These are phyloP conservation scores for Pleurotus djamor DNA, from an alignment of 768 basidiomycete species.

Conservation along the genomic window DNA sequence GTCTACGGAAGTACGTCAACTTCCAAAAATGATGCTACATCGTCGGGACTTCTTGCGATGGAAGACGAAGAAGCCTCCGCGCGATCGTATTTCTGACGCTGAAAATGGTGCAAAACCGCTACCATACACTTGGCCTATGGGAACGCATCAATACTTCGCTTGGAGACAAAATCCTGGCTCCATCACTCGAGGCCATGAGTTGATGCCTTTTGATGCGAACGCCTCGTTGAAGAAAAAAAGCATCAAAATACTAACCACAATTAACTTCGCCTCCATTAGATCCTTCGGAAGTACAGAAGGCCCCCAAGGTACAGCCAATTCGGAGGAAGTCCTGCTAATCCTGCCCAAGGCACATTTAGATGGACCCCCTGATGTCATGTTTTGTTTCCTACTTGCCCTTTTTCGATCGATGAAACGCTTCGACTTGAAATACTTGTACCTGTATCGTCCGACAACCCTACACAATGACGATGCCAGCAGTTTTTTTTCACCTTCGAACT, in stretches of 20 bases:
- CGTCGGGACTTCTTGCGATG: neutral
- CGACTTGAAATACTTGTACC: too few relatives aligned
- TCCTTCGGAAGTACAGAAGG: neutral
- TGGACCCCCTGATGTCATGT: neutral
- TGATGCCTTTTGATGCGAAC: too few relatives aligned
- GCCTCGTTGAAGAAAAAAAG: too few relatives aligned
- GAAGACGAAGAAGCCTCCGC: too few relatives aligned
- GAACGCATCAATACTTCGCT: neutral
- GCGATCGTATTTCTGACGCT: neutral
- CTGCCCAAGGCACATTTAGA: neutral
- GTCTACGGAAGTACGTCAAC: neutral
- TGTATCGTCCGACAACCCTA: neutral
- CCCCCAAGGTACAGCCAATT: neutral
- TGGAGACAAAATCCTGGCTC: too few relatives aligned
- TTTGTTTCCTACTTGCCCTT: neutral
- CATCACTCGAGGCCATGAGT: too few relatives aligned
- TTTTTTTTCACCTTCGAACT: neutral
- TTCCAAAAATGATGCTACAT: neutral
- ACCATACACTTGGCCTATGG: neutral
- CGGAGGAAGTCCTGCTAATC: neutral
- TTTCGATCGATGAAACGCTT: too few relatives aligned
- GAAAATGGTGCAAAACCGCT: neutral
- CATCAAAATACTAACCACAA: too few relatives aligned
- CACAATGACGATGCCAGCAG: neutral
- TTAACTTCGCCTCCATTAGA: too few relatives aligned